Base-by-base conservation (phyloP, 164 flowering plant genomes). In the Nymphaea thermarum region DNA sequence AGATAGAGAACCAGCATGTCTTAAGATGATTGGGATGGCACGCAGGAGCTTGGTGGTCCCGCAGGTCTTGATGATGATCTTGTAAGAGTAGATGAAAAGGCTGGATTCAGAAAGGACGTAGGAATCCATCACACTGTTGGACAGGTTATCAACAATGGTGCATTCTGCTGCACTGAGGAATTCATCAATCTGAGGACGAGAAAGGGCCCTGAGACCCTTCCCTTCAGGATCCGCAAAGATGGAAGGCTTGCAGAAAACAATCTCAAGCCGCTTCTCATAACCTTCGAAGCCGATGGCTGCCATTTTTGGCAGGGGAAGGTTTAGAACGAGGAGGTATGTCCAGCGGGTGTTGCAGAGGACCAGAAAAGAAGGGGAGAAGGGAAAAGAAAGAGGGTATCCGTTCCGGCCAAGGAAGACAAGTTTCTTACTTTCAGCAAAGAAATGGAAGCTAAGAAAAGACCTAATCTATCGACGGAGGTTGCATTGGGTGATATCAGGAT, bases 31-130 rank as follows among this genome's bases (percentile, higher is more conserved):
- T 15, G 96, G 96, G 76, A 90, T 84, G 3, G 98, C 77, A 5
- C 83, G 79, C 51, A 91, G 87, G 71, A 91, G 70, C 72, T 87
- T 91, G 0, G 97, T 91, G 2, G 97, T 89, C 42, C 97, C 97
- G 70, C 97, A 91, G 12, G 97, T 91, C 71, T 91, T 91, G 77
- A 91, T 80, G 70, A 89, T 84, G 44, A 91, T 72, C 77, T 87
- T 91, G 88, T 87, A 85, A 4, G 96, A 73, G 71, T 80, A 83
- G 14, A 91, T 87, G 78, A 91, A 89, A 68, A 90, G 84, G 84
- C 96, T 90, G 1, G 97, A 91, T 72, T 91, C 97, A 1, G 97
- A 91, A n/a, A 89, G 85, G 65, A 91, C 92, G 67, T 89, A 91
- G 3, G 98, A 89, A 65, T 91, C 98, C 2, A 91, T 73, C 44